A percentile compares a stretch with the other conserved stretches of the same genome.
phyloP scores from a whole-genome alignment of 2,329 filamentous ascomycete genomes.

The Colletotrichum sp. region DNA sequence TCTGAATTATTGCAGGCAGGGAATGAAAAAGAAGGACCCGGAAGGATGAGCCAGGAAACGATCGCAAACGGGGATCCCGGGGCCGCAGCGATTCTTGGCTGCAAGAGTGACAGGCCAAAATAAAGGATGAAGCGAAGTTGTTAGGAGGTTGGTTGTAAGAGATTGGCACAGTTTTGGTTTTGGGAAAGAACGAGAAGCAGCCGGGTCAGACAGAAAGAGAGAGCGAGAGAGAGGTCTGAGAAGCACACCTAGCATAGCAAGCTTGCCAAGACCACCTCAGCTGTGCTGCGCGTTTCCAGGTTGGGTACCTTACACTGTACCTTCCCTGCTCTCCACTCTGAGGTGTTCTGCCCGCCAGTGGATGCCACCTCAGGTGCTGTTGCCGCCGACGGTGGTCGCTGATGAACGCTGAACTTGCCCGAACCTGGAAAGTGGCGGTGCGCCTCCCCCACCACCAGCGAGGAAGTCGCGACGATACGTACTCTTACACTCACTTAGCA shows the following conservation, averaged over 20 bases:
- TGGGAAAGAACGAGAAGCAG: not conserved
- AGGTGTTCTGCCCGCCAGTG: not conserved
- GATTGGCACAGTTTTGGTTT: constrained; percentile 1
- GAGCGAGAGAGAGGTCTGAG: not conserved
- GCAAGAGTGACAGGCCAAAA: not conserved
- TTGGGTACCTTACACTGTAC: not conserved
- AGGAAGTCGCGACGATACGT: not conserved
- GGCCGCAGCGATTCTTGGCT: not conserved
- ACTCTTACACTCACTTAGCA: not conserved
- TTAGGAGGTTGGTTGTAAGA: not conserved
- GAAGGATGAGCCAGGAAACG: not conserved
- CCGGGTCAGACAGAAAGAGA: not conserved
- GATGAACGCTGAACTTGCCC: not conserved
- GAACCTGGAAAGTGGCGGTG: constrained; percentile 10
- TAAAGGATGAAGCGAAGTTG: not conserved
- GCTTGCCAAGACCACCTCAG: constrained; percentile 3
- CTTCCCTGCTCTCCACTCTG: not conserved
- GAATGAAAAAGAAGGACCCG: not conserved
- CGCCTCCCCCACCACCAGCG: not conserved
- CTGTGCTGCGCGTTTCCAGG: not conserved
- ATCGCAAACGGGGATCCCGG: not conserved
- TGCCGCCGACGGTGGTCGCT: not conserved
- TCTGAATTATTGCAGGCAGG: constrained; percentile 1
- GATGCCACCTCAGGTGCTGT: not conserved
- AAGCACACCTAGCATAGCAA: not conserved